These are phyloP conservation scores for Onygenales sp. DNA, from an alignment of 2,329 filamentous ascomycete genomes.

Conservation along the genomic window DNA sequence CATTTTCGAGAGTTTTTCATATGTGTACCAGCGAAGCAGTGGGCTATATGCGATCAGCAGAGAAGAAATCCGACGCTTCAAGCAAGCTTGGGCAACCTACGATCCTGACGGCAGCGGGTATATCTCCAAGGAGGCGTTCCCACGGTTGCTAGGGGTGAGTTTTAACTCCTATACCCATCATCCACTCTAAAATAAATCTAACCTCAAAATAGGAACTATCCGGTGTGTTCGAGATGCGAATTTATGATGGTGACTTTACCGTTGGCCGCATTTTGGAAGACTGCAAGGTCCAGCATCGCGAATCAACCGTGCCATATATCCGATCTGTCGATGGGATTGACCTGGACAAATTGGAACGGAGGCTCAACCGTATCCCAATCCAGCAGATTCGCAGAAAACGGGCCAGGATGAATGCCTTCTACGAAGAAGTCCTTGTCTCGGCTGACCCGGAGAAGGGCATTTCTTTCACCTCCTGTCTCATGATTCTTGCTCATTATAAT, in stretches of 20 bases:
- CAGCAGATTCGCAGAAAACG: constrained; percentile 64
- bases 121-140: constrained; percentile 83
- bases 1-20: constrained; percentile 98
- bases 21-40: constrained; percentile 94
- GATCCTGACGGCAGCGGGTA: constrained; percentile 87
- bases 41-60: constrained; percentile 83
- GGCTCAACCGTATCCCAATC: constrained; percentile 65
- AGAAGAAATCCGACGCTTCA: constrained; percentile 92
- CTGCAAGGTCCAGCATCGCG: constrained; percentile 52
- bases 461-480: constrained; percentile 80
- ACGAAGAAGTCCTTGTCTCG: constrained; percentile 89
- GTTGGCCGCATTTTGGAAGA: constrained; percentile 81
- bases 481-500: constrained; percentile 97
- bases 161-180: background rate
- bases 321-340: constrained; percentile 52
- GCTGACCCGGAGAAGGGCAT: constrained; percentile 85
- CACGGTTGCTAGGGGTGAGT: constrained; percentile 67
- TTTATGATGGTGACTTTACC: constrained; percentile 85
- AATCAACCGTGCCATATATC: constrained; percentile 29
- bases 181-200: background rate
- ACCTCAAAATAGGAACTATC: constrained; percentile 58
- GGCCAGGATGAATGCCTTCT: constrained; percentile 84
- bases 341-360: constrained; percentile 61
- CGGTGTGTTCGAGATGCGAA: constrained; percentile 92
- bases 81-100: constrained; percentile 94